Conservation (phyloP, 2,329 filamentous ascomycete species). For the Penicillium capsulatum region DNA sequence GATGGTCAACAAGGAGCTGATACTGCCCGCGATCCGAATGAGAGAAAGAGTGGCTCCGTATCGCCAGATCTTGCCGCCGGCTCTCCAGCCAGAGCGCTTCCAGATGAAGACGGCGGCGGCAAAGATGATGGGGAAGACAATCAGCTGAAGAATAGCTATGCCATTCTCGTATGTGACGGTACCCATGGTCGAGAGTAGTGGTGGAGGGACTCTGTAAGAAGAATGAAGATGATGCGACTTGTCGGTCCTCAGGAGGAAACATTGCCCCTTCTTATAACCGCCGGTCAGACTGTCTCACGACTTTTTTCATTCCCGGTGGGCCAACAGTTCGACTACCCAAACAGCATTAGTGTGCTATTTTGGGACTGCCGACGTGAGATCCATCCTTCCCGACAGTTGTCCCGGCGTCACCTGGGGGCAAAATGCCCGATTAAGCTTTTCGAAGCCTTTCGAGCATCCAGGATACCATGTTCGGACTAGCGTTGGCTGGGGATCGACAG, state of each 20-base stretch:
- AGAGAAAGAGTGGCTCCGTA: conserved; percentile 27
- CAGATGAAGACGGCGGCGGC: conserved; percentile 25
- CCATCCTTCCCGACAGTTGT: too few relatives aligned
- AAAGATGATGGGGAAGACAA: conserved; percentile 26
- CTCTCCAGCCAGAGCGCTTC: conserved; percentile 25
- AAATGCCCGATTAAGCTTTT: too few relatives aligned
- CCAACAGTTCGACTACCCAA: too few relatives aligned
- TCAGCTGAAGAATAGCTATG: conserved; percentile 31
- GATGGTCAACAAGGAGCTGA: conserved; percentile 23
- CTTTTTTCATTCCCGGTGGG: too few relatives aligned
- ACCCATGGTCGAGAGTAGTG: conserved; percentile 13
- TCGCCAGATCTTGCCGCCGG: conserved; percentile 28
- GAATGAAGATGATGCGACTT: background rate
- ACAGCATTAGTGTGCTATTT: too few relatives aligned
- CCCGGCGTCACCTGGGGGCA: too few relatives aligned
- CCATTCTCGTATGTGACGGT: conserved; percentile 25
- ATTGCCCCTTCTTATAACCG: too few relatives aligned
- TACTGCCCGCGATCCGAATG: conserved; percentile 28
- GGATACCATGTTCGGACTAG: too few relatives aligned
- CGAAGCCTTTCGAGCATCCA: background rate
- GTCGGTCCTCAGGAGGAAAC: too few relatives aligned
- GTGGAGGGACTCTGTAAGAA: background rate
- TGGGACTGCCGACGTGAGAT: too few relatives aligned
- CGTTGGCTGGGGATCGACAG: background rate
- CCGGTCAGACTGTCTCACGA: too few relatives aligned